A percentile compares a stretch with the other conserved stretches of the same genome.
phyloP scores from a whole-genome alignment of 768 basidiomycete genomes.

The Plicaturopsis crispa region DNA sequence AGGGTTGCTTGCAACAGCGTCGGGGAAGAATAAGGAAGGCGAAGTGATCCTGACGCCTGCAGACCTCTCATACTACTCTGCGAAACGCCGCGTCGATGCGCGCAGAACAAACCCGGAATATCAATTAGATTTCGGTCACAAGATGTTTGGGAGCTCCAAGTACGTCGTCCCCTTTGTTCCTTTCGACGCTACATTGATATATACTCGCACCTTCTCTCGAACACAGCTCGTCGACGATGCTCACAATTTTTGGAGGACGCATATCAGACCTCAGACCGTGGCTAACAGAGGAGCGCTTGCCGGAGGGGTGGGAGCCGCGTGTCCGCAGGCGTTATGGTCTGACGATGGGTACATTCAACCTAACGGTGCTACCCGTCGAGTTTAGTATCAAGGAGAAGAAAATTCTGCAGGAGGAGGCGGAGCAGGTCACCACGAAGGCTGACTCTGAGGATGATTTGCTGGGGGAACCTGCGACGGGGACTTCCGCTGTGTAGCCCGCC shows the following conservation, averaged over 20 bases:
- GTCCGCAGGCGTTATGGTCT: constrained; percentile 48
- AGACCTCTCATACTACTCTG: constrained; percentile 50
- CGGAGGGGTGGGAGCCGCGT: constrained; percentile 64
- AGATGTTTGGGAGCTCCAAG: constrained; percentile 63
- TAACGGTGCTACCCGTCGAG: constrained; percentile 18
- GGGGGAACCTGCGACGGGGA: no score
- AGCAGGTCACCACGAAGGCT: no score
- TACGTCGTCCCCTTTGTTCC: constrained; percentile 23
- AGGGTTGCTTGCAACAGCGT: constrained; percentile 49
- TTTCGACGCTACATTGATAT: background rate
- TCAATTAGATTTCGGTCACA: constrained; percentile 40
- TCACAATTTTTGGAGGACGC: constrained; percentile 61
- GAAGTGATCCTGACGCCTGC: constrained; percentile 40
- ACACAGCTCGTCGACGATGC: constrained; percentile 59
- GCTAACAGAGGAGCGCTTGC: constrained; percentile 63
- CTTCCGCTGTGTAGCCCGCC: no score
- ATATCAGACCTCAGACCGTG: constrained; percentile 45
- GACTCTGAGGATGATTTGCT: no score
- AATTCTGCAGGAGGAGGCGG: no score
- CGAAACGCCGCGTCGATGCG: constrained; percentile 56
- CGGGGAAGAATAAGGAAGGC: constrained; percentile 47
- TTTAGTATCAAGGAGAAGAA: background rate
- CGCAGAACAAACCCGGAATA: constrained; percentile 48
- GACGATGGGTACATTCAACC: constrained; percentile 51
- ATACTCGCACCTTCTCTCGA: constrained; percentile 1